Evolutionary conservation across 371 early-diverging fungal genomes (phyloP).

Genomic region (Smittium culicis): DNA sequence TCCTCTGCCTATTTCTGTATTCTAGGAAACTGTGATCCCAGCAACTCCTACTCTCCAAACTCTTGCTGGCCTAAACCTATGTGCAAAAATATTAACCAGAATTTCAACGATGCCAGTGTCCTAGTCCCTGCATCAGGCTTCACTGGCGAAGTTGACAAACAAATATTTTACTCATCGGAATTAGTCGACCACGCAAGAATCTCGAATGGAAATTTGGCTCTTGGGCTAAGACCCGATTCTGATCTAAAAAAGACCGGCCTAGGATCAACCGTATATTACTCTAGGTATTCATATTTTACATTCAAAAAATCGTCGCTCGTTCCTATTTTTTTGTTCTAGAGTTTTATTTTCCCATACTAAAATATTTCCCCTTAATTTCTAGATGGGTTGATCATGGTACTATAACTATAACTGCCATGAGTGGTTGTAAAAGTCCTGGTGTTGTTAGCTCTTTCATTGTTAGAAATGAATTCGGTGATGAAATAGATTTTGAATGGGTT

Average conservation of each 20-base stretch:
- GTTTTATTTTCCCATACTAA: background rate
- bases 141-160: conserved; percentile 32
- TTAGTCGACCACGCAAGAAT: conserved; percentile 26
- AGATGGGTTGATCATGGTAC: conserved; percentile 40
- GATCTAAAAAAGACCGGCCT: background rate
- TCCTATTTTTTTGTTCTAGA: too few relatives aligned
- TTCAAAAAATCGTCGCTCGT: too few relatives aligned
- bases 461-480: conserved; percentile 39
- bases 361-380: conserved; percentile 23
- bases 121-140: conserved; percentile 28
- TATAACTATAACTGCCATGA: conserved; percentile 36
- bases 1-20: conserved; percentile 26
- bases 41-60: conserved; percentile 28
- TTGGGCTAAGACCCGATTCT: conserved; percentile 19
- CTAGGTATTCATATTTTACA: conserved; percentile 17
- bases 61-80: conserved; percentile 38
- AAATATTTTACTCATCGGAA: conserved; percentile 30
- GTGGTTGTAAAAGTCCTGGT: conserved; percentile 35
- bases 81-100: conserved; percentile 25
- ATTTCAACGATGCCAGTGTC: conserved; percentile 19
- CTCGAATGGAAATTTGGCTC: conserved; percentile 21
- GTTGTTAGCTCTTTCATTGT: conserved; percentile 52
- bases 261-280: conserved; percentile 8
- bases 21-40: conserved; percentile 35
- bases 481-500: conserved; percentile 57